Base-by-base conservation (phyloP, 2,329 filamentous ascomycete genomes). In the Grosmannia serpens region DNA sequence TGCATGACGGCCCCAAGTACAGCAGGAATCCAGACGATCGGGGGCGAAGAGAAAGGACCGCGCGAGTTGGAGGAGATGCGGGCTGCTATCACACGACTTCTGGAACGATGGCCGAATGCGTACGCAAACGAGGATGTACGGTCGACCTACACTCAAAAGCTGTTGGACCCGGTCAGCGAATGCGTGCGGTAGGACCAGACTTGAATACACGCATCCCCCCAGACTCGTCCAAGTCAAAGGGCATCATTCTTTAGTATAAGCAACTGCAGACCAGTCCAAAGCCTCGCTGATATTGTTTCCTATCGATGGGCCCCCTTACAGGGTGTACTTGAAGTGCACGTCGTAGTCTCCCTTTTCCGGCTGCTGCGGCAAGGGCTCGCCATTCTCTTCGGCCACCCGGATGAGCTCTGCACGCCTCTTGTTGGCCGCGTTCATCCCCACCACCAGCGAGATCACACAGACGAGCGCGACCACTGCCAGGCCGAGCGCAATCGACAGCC, bases 271-370 rank as follows among this genome's bases (percentile, higher is more conserved):
- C n/a, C n/a, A n/a, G n/a, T n/a, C n/a, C n/a, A n/a, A n/a, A n/a
- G n/a, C n/a, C n/a, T n/a, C n/a, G n/a, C n/a, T n/a, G n/a, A n/a
- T n/a, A n/a, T n/a, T n/a, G n/a, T n/a, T n/a, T n/a, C n/a, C n/a
- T n/a, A n/a, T n/a, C n/a, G n/a, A n/a, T n/a, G n/a, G n/a, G 9
- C 35, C 8, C 7, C 35, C 15, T 22, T 53, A 57, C 49, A 57
- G 17, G 17, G 33, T 52, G 38, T 58, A 58, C 27, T 31, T 27
- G 38, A 58, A 58, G 27, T 53, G 22, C 26, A 35, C 26, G 22
- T 58, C 56, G 50, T 58, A 58, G 29, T 58, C 56, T 3, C 56
- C 56, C 56, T 47, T 49, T 20, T 58, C 56, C 6, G 56, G 56
- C 38, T 58, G 13, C 2, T 17, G 56, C 9, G 27, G 35, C 4